Base-by-base conservation (phyloP, 1,139 yeast genomes). In the Geotrichum candidum region DNA sequence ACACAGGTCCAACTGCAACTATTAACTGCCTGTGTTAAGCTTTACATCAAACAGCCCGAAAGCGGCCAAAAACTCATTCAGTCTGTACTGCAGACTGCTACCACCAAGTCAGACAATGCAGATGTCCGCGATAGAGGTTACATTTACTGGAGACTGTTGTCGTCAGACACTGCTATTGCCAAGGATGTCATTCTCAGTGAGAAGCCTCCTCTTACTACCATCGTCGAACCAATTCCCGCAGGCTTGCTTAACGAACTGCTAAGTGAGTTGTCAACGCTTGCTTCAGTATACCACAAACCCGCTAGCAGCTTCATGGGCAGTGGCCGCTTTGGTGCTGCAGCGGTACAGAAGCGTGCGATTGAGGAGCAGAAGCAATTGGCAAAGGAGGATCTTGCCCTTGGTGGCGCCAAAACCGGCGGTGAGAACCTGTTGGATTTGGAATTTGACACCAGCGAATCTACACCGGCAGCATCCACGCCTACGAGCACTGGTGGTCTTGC, bases 71-170 rank as follows among this genome's bases (percentile, higher is more conserved):
- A 77, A 22, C 74, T 85, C 41, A 81, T 94, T 66, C 96, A 92
- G 73, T 80, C 80, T 56, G 82, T 90, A 3, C 80, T 94, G 66
- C 90, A 88, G 68, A 78, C 84, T 62, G 90, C 96, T 13, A 90
- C 97, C 1, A 84, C 85, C 63, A 84, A 86, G 63, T 83, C 91
- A 63, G 96, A 90, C 68, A 91, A 91, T 73, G 88, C 96, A 1
- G 99, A 94, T 74, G 89, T 94, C 51, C 83, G 98, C 70, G 99
- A 94, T 75, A 85, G 94, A 76, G 97, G 97, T 0, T 94, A 87
- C 75, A 83, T 94, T 59, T 94, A 91, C 76, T 94, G 98, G 98
- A 85, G 99, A 72, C 79, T 95, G 63, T 79, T 94, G 63, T 90
- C 97, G 0, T 78, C 87, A 35, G 85, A 84, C 61, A 74, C 82